Conservation (phyloP, 1,284 basidiomycete species). For the Trametes pubescens region DNA sequence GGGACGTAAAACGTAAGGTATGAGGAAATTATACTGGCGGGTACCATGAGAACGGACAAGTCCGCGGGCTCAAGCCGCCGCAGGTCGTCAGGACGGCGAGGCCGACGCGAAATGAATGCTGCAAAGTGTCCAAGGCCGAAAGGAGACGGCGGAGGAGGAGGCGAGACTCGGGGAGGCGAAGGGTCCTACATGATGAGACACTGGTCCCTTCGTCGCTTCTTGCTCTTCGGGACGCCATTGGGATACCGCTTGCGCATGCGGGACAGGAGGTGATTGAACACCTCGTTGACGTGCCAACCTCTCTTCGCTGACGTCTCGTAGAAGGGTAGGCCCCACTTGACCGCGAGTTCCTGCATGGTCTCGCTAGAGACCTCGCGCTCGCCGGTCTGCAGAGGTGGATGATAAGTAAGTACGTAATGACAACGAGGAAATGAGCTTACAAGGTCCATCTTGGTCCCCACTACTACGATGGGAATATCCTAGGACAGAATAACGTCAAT, state of each 20-base stretch:
- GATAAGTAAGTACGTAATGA: background rate
- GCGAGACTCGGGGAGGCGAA: slow-evolving; percentile 1
- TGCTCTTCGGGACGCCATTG: slow-evolving; percentile 46
- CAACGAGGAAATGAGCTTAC: slow-evolving; percentile 27
- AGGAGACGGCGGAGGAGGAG: background rate
- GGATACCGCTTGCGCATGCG: slow-evolving; percentile 79
- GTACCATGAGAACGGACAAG: slow-evolving; percentile 9
- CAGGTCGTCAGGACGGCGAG: background rate
- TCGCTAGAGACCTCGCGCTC: slow-evolving; percentile 82
- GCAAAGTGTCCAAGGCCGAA: slow-evolving; percentile 4
- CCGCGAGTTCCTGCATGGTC: slow-evolving; percentile 71
- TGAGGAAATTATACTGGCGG: background rate
- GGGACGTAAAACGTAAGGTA: slow-evolving; percentile 21
- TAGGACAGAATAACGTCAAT: slow-evolving; percentile 36
- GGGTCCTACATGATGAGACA: slow-evolving; percentile 68
- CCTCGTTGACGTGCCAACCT: slow-evolving; percentile 81
- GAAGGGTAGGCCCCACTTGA: slow-evolving; percentile 78
- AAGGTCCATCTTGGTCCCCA: slow-evolving; percentile 90
- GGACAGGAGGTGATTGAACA: slow-evolving; percentile 80
- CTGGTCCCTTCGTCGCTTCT: slow-evolving; percentile 37
- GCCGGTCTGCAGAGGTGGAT: slow-evolving; percentile 47
- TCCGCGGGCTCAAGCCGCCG: slow-evolving; percentile 11
- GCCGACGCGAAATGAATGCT: background rate
- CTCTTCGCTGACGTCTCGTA: slow-evolving; percentile 88
- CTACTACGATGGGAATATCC: slow-evolving; percentile 84